phyloP scores from a whole-genome alignment of 257 asterid species.

The Salvia miltiorrhiza region DNA sequence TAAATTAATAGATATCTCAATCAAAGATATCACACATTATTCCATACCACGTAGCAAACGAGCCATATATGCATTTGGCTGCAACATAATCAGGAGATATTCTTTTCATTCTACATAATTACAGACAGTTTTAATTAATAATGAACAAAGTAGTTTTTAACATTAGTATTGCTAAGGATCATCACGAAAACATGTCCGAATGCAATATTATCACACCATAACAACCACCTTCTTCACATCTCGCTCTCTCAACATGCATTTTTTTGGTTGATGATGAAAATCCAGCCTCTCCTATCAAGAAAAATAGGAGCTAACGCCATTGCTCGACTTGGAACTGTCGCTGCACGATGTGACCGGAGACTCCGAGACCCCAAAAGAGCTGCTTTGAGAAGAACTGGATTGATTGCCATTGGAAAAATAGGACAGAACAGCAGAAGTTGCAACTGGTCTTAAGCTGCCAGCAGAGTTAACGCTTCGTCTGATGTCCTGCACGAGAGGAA shows the following conservation, averaged over 20 bases:
- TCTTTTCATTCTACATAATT: slow-evolving; percentile 8
- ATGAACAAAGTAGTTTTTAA: slow-evolving; percentile 9
- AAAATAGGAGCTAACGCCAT: slow-evolving; percentile 25
- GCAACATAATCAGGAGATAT: background rate
- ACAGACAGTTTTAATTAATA: slow-evolving; percentile 14
- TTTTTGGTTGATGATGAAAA: background rate
- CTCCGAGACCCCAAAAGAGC: slow-evolving; percentile 32
- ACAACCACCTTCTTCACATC: background rate
- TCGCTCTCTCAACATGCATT: background rate
- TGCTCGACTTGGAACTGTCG: slow-evolving; percentile 48
- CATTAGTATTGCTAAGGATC: slow-evolving; percentile 48
- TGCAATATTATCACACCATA: slow-evolving; percentile 32
- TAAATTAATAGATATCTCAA: too few species aligned
- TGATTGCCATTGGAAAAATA: slow-evolving; percentile 18
- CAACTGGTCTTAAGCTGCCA: slow-evolving; percentile 37
- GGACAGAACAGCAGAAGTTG: slow-evolving; percentile 19
- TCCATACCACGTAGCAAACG: too few species aligned
- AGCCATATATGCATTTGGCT: background rate
- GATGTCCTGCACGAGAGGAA: slow-evolving; percentile 49
- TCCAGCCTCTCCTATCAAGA: slow-evolving; percentile 22
- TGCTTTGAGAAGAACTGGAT: slow-evolving; percentile 34
- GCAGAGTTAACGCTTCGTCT: slow-evolving; percentile 34
- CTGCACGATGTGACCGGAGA: slow-evolving; percentile 56
- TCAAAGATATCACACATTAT: too few species aligned
- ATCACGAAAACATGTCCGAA: slow-evolving; percentile 40